phyloP scores from a whole-genome alignment of 805 yeast genomes.

The Torulaspora delbrueckii region DNA sequence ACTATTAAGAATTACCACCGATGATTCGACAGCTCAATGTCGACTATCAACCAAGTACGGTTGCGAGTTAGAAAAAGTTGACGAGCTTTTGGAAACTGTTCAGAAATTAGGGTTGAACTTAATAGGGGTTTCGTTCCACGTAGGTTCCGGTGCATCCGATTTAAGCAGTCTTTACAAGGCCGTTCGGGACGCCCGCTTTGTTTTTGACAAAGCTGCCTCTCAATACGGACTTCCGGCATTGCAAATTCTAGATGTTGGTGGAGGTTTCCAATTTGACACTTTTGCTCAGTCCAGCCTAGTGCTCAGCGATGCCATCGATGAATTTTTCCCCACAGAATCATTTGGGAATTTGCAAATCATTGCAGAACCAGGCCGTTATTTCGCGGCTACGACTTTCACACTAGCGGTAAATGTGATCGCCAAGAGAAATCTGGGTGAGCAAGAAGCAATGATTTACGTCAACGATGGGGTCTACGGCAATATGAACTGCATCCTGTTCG shows the following conservation, averaged over 20 bases:
- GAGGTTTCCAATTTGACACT: constrained; percentile 72
- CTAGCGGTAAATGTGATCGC: constrained; percentile 82
- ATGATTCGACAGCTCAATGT: constrained; percentile 83
- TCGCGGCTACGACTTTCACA: constrained; percentile 81
- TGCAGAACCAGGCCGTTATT: constrained; percentile 93
- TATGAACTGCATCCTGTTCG: constrained; percentile 87
- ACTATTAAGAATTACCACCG: constrained; percentile 79
- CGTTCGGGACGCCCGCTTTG: constrained; percentile 58
- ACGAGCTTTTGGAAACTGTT: constrained; percentile 56
- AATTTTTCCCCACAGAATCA: constrained; percentile 49
- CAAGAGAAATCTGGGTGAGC: constrained; percentile 47
- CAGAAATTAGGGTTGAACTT: constrained; percentile 56
- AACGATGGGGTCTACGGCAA: constrained; percentile 96
- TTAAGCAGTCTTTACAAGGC: constrained; percentile 63
- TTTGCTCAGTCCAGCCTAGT: constrained; percentile 57
- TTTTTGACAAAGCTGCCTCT: constrained; percentile 56
- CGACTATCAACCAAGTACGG: constrained; percentile 87
- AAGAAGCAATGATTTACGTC: constrained; percentile 68
- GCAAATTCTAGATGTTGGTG: constrained; percentile 78
- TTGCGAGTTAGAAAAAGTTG: constrained; percentile 54
- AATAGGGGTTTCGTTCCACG: constrained; percentile 89
- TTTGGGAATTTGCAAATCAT: constrained; percentile 45
- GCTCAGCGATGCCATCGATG: constrained; percentile 51
- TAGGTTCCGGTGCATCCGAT: constrained; percentile 90
- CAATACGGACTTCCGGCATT: constrained; percentile 43